A percentile compares a stretch with the other conserved stretches of the same genome.
Conservation (phyloP, 140 eudicot species). For the Oenanthe javanica region DNA sequence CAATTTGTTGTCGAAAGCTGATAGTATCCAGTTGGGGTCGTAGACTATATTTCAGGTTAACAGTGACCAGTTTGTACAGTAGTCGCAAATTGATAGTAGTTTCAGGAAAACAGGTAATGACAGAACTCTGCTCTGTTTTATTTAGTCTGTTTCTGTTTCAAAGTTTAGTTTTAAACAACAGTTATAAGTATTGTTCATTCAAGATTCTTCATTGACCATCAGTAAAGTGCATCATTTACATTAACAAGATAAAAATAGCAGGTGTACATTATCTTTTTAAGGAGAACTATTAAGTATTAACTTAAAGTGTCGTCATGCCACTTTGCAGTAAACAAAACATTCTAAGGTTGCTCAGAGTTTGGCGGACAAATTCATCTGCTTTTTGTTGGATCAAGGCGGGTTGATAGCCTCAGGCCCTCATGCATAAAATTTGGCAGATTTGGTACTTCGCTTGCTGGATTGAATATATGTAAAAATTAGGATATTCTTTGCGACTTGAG, state of each 20-base stretch:
- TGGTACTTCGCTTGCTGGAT: not conserved
- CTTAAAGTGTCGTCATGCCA: not conserved
- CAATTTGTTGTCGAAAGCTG: conserved; percentile 24
- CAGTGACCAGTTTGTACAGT: conserved; percentile 10
- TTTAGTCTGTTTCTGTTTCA: not conserved
- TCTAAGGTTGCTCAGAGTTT: not conserved
- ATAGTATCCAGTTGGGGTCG: not conserved
- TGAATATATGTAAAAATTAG: not conserved
- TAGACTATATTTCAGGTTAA: not conserved
- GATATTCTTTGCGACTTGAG: not conserved
- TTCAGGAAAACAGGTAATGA: conserved; percentile 12
- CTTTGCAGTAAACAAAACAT: not conserved
- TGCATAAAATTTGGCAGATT: not conserved
- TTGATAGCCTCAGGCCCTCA: not conserved
- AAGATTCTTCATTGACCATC: not conserved
- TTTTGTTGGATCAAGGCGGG: not conserved
- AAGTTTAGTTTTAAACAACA: not conserved
- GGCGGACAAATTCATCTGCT: not conserved
- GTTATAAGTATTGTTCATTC: not conserved
- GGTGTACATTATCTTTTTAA: not conserved
- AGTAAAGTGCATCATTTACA: not conserved
- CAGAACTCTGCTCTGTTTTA: not conserved
- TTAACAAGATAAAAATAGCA: not conserved
- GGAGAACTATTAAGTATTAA: not conserved
- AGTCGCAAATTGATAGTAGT: conserved; percentile 10